A percentile compares a stretch with the other conserved stretches of the same genome.
Evolutionary conservation across 108 stramenopile species (phyloP).

Genomic region (Stephanodiscus triporus): DNA sequence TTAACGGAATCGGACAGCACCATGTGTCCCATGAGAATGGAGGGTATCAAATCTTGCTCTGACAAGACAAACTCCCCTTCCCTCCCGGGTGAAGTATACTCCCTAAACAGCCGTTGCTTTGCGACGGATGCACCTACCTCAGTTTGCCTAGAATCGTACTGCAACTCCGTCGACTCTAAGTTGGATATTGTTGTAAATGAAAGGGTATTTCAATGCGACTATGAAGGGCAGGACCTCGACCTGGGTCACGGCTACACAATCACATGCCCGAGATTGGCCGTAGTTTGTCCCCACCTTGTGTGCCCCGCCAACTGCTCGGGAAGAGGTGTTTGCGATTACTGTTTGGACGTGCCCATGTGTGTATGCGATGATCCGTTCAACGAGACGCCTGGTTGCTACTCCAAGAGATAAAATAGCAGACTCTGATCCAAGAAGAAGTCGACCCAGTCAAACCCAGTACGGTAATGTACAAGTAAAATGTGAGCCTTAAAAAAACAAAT

Average conservation of each 20-base stretch:
- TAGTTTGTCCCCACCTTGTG: constrained; percentile 49
- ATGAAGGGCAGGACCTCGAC: constrained; percentile 48
- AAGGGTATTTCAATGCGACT: constrained; percentile 50
- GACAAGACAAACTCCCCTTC: constrained; percentile 26
- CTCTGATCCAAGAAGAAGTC: too few relatives aligned
- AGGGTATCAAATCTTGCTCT: constrained; percentile 37
- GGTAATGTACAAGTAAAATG: too few relatives aligned
- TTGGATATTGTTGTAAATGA: constrained; percentile 47
- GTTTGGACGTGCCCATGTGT: constrained; percentile 36
- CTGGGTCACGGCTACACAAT: constrained; percentile 32
- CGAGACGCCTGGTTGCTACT: constrained; percentile 43
- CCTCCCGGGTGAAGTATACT: constrained; percentile 37
- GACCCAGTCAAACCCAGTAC: too few relatives aligned
- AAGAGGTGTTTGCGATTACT: constrained; percentile 52
- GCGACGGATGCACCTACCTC: constrained; percentile 37
- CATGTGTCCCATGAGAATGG: constrained; percentile 42
- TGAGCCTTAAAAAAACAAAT: too few relatives aligned
- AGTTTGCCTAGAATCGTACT: constrained; percentile 48
- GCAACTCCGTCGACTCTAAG: constrained; percentile 49
- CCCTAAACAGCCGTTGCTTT: constrained; percentile 45
- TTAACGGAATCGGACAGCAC: not conserved
- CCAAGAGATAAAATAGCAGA: not conserved
- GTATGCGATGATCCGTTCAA: constrained; percentile 47
- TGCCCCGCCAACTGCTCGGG: constrained; percentile 53
- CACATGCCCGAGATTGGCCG: constrained; percentile 41